Evolutionary conservation across 106 monocot genomes (phyloP), one percentile per base, ranked within the genome.

Genomic region (Amphibolis antarctica): DNA sequence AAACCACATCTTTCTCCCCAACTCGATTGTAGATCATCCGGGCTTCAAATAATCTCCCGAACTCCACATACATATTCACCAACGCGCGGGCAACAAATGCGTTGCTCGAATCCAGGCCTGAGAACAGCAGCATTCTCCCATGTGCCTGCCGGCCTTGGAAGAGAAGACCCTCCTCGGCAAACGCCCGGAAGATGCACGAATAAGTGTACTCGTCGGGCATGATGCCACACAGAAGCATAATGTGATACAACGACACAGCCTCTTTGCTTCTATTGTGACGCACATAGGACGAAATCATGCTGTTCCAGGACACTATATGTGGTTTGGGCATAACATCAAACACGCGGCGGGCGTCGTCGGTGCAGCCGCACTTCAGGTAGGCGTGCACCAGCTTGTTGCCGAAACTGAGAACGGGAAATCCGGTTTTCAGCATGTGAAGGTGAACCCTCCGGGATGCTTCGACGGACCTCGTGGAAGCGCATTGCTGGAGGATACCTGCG

Each of bases 301-400:
- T 63, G 71, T 84, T 89, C 82, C 84, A 85, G 1, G 75, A 69
- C 13, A 89, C 81, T 15, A 85, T 72, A 46, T 89, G 84, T 12
- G 76, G 76, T 19, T 66, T 62, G 42, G 74, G 77, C 88, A 89
- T 89, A 59, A 79, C 83, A 53, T 84, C 88, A 42, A 89, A 85
- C 77, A 89, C 52, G 47, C 64, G 13, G 10, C 81, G 81, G 10
- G 88, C 88, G 44, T 82, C 59, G 13, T 81, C 71, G 1, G 76
- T 9, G 48, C 30, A 44, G 0, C 76, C 79, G 12, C 67, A 84
- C 31, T 85, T 81, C 4, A 84, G 49, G 45, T 85, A 82, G 9
- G 77, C 65, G 53, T 79, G 69, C 5, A 82, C 28, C 18, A 89
- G 84, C 62, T 85, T 81, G 79, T 79, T 85, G 44, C 88, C 84